phyloP scores from a whole-genome alignment of 2,329 filamentous ascomycete species.

The Aspergillus versicolor region DNA sequence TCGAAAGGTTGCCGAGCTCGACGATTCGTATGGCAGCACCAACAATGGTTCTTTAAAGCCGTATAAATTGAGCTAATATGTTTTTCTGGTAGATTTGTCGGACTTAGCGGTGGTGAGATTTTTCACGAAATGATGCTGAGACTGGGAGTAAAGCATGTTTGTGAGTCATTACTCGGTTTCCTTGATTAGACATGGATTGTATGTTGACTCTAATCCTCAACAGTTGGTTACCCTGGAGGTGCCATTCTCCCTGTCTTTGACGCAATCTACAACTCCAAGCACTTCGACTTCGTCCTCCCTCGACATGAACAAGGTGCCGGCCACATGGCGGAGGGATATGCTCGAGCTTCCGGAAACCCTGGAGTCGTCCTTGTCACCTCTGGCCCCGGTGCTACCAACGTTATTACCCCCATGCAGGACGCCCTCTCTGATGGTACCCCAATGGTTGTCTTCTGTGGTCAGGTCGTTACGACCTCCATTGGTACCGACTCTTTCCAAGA shows the following conservation, averaged over 20 bases:
- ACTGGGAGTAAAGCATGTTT: constrained; percentile 88
- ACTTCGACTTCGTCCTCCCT: constrained; percentile 94
- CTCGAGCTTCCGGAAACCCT: constrained; percentile 86
- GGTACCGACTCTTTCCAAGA: constrained; percentile 97
- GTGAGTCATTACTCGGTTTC: constrained; percentile 55
- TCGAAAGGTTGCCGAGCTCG: constrained; percentile 63
- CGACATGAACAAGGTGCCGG: constrained; percentile 97
- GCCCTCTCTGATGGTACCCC: constrained; percentile 93
- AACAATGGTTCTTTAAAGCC: neutral
- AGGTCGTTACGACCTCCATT: constrained; percentile 86
- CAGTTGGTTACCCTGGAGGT: constrained; percentile 87
- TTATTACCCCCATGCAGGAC: constrained; percentile 94
- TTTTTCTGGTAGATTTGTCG: constrained; percentile 69
- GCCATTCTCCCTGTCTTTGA: constrained; percentile 98
- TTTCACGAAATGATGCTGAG: constrained; percentile 99
- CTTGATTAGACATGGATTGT: neutral
- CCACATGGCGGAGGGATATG: constrained; percentile 98
- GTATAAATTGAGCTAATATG: constrained; percentile 9
- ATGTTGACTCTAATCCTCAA: constrained; percentile 6
- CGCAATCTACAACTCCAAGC: constrained; percentile 95
- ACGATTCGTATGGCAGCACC: constrained; percentile 69
- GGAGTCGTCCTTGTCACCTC: constrained; percentile 97
- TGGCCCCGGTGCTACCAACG: constrained; percentile 93
- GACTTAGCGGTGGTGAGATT: constrained; percentile 92
- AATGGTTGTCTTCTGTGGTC: constrained; percentile 91